Base-by-base conservation (phyloP, 2,329 filamentous ascomycete species). In the Pseudocercospora musae region DNA sequence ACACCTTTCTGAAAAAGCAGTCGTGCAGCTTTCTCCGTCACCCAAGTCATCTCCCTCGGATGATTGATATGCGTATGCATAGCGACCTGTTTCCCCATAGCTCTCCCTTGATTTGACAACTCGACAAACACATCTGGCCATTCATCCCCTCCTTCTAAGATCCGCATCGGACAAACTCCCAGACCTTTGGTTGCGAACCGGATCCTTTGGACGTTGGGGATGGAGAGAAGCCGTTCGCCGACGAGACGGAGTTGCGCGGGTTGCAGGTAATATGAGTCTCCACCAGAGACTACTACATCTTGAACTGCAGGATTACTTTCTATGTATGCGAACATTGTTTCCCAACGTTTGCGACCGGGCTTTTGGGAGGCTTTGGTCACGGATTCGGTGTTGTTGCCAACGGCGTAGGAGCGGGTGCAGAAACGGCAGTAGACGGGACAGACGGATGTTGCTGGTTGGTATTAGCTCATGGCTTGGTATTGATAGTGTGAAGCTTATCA, bases 21-120 rank as follows among this genome's bases (percentile, higher is more conserved):
- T 59, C 79, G 80, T 27, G 81, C 79, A 1, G 85, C 86, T 52
- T 75, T 71, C 66, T 78, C 73, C 0, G 83, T 85, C 25, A 87
- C 76, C 85, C 85, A 88, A 3, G 84, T 85, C 59, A 88, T 82
- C 71, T 88, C 86, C 40, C 80, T 80, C 0, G 85, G 81, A 65
- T 87, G 84, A 67, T 88, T 88, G 74, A 88, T 86, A 68, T 89
- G 87, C 0, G 86, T 89, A 70, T 89, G 86, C 58, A 87, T 75
- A 3, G 85, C 85, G 66, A 88, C 80, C 56, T 83, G 79, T 71
- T 88, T 88, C 4, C 85, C 85, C 23, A 81, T 77, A 54, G 73
- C 70, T 59, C 80, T 79, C 3, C 83, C 85, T 60, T 77, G 74
- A 53, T 82, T 78, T 0, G 81, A 80, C 1, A 89, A 72, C 3